phyloP scores from a whole-genome alignment of 345 rosid species.

The Alliaria petiolata region DNA sequence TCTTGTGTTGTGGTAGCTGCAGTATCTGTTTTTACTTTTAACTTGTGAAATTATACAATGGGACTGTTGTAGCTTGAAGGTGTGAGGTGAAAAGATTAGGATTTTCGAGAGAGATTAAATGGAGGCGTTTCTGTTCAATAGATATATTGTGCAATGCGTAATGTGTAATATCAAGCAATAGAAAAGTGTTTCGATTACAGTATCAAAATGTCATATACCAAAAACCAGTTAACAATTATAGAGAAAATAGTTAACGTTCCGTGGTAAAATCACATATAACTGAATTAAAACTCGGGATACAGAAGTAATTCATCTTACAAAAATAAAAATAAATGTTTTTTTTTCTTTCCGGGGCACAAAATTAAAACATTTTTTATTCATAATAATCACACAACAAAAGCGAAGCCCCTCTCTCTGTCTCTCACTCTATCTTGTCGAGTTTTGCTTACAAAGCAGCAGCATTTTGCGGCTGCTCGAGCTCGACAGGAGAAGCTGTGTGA shows the following conservation, averaged over 20 bases:
- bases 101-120: too few species aligned
- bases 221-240: background rate
- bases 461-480: conserved; percentile 38
- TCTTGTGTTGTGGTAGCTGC: too few species aligned
- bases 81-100: too few species aligned
- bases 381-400: conserved; percentile 28
- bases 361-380: conserved; percentile 17
- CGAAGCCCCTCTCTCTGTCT: background rate
- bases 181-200: background rate
- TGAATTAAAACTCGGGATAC: background rate
- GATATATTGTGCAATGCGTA: background rate
- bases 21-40: too few species aligned
- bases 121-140: too few species aligned
- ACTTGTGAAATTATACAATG: too few species aligned
- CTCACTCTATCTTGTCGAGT: background rate
- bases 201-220: too few species aligned
- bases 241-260: background rate
- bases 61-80: too few species aligned
- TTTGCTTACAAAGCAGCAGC: conserved; percentile 19
- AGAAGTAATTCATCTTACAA: conserved; percentile 10
- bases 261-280: background rate
- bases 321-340: background rate
- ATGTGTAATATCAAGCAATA: background rate
- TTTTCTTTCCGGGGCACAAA: background rate
- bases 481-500: conserved; percentile 25